Evolutionary conservation across 768 basidiomycete genomes (phyloP).

Genomic region (Clavulina sp.): DNA sequence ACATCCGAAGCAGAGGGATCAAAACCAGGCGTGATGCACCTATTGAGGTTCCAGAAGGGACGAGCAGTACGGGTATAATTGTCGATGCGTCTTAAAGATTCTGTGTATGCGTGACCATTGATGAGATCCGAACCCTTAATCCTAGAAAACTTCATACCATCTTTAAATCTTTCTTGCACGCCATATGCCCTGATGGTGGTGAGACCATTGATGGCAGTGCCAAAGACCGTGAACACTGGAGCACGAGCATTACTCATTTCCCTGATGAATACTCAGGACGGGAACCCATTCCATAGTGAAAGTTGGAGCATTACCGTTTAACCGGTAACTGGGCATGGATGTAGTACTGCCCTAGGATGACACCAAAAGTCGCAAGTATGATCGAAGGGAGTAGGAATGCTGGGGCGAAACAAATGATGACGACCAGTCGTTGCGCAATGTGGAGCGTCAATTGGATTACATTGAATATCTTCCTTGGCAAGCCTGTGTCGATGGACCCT

Average conservation of each 20-base stretch:
- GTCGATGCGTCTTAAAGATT: conserved; percentile 31
- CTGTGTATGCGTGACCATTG: too few relatives aligned
- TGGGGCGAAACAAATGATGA: conserved; percentile 10
- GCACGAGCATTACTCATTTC: background rate
- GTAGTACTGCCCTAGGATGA: conserved; percentile 19
- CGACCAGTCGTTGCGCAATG: conserved; percentile 1
- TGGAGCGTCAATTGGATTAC: background rate
- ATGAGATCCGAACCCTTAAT: too few relatives aligned
- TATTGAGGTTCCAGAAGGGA: conserved; percentile 34
- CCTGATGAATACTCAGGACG: conserved; percentile 8
- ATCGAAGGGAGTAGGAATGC: conserved; percentile 11
- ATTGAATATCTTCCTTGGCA: background rate
- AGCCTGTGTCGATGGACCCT: conserved; percentile 3
- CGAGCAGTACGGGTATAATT: conserved; percentile 29
- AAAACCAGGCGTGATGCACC: conserved; percentile 16
- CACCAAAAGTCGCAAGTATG: conserved; percentile 14
- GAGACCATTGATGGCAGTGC: conserved; percentile 19
- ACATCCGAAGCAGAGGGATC: background rate
- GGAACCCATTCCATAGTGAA: conserved; percentile 20
- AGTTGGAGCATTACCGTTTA: conserved; percentile 16
- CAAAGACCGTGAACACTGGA: conserved; percentile 15
- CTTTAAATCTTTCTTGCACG: conserved; percentile 17
- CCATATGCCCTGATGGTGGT: conserved; percentile 22
- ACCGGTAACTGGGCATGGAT: conserved; percentile 22
- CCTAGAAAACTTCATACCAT: too few relatives aligned